Evolutionary conservation across 495 filamentous ascomycete species (phyloP).

Genomic region (Friedmanniomyces simplex): DNA sequence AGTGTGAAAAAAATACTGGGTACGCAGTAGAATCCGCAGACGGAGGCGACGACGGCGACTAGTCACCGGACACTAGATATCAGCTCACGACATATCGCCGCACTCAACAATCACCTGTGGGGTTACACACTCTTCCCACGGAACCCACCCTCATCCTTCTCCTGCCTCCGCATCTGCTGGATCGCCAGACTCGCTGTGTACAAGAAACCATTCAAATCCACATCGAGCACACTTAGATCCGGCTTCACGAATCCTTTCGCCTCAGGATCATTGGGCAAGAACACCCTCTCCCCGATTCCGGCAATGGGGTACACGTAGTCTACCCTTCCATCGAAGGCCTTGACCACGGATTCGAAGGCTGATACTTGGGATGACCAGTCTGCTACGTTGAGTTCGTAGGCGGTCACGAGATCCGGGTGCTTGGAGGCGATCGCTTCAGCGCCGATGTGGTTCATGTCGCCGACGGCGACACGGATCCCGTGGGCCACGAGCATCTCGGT

Average conservation of each 20-base stretch:
- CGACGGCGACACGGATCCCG: slow-evolving; percentile 13
- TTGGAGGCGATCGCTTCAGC: slow-evolving; percentile 6
- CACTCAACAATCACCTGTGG: too few species aligned
- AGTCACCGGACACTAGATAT: too few species aligned
- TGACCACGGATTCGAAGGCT: slow-evolving; percentile 16
- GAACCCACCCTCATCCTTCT: slow-evolving; percentile 18
- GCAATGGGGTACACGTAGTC: slow-evolving; percentile 25
- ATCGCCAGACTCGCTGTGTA: slow-evolving; percentile 20
- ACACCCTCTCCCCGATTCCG: slow-evolving; percentile 20
- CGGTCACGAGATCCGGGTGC: background rate
- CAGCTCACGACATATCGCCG: too few species aligned
- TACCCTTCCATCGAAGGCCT: slow-evolving; percentile 16
- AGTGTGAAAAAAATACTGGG: too few species aligned
- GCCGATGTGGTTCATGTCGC: slow-evolving; percentile 17
- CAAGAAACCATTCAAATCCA: slow-evolving; percentile 21
- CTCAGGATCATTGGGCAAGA: slow-evolving; percentile 13
- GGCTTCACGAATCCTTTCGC: slow-evolving; percentile 19
- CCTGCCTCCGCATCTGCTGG: slow-evolving; percentile 25
- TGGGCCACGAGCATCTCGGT: slow-evolving; percentile 14
- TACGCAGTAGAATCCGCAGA: slow-evolving; percentile 25
- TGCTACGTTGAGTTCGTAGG: slow-evolving; percentile 13
- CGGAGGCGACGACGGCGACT: slow-evolving; percentile 21
- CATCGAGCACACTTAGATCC: slow-evolving; percentile 19
- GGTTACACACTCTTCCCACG: slow-evolving; percentile 24
- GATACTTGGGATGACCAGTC: slow-evolving; percentile 23